A percentile compares a stretch with the other conserved stretches of the same genome.
phyloP scores from a whole-genome alignment of 2,329 filamentous ascomycete genomes.

The Fusarium transvaalense region DNA sequence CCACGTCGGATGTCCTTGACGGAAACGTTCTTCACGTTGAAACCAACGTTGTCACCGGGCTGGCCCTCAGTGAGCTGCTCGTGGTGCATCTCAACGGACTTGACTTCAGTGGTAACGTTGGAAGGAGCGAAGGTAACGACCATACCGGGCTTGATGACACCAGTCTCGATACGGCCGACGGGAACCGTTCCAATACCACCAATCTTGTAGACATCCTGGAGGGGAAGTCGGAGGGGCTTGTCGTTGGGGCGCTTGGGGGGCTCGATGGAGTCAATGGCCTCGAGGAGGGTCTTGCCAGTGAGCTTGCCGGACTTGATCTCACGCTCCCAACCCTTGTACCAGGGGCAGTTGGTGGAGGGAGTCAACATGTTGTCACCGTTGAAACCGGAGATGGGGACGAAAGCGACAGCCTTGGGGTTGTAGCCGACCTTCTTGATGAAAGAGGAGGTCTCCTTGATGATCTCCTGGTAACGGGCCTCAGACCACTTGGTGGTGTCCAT shows the following conservation, averaged over 20 bases:
- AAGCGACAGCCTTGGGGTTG: conserved; percentile 98
- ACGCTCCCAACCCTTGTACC: conserved; percentile 99
- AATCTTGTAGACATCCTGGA: conserved; percentile 99
- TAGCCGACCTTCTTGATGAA: conserved; percentile 99
- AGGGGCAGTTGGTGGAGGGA: conserved; percentile 91
- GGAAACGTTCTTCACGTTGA: conserved; percentile 99
- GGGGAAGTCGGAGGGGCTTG: conserved; percentile 99
- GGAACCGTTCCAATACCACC: conserved; percentile 99
- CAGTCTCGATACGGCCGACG: conserved; percentile 99
- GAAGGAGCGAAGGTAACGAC: conserved; percentile 98
- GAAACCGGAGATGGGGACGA: conserved; percentile 99
- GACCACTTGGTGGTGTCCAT: conserved; percentile 99
- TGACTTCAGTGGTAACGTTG: conserved; percentile 99
- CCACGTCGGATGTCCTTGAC: conserved; percentile 99
- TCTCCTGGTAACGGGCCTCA: conserved; percentile 96
- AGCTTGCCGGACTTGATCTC: conserved; percentile 88
- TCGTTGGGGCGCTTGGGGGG: conserved; percentile 91
- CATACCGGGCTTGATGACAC: conserved; percentile 91
- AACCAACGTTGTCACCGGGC: conserved; percentile 99
- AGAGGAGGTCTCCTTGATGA: conserved; percentile 99
- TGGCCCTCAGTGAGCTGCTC: conserved; percentile 96
- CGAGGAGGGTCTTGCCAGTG: conserved; percentile 96
- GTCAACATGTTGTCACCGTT: conserved; percentile 99
- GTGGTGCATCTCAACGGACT: conserved; percentile 99
- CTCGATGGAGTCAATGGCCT: conserved; percentile 98